Conservation (phyloP, 805 yeast species). For the Candida multigemmis region DNA sequence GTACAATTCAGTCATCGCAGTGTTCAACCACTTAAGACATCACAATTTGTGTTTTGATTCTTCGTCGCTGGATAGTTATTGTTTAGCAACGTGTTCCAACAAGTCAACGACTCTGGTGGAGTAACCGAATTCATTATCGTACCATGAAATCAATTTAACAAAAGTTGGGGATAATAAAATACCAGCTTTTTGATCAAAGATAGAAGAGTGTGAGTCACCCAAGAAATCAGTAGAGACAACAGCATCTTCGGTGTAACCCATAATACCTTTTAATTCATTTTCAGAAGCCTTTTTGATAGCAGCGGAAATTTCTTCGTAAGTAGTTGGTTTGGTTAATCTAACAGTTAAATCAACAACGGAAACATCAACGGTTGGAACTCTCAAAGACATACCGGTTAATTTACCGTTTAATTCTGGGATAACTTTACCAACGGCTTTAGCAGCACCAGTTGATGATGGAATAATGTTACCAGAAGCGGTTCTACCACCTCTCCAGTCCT, state of each 20-base stretch:
- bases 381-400: conserved; percentile 88
- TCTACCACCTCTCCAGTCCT: conserved; percentile 99
- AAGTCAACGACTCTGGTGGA: conserved; percentile 93
- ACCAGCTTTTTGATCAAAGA: conserved; percentile 89
- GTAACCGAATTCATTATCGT: conserved; percentile 95
- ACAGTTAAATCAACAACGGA: conserved; percentile 91
- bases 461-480: conserved; percentile 93
- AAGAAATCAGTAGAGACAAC: conserved; percentile 89
- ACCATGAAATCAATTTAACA: conserved; percentile 89
- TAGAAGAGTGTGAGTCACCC: conserved; percentile 76
- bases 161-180: conserved; percentile 78
- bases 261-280: conserved; percentile 69
- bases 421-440: conserved; percentile 95
- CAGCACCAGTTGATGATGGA: conserved; percentile 96
- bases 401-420: conserved; percentile 86
- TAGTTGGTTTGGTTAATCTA: conserved; percentile 64
- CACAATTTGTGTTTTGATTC: conserved; percentile 5
- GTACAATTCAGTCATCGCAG: too few relatives aligned
- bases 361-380: conserved; percentile 91
- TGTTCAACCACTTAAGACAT: too few relatives aligned
- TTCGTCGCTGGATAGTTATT: conserved; percentile 10
- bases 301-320: conserved; percentile 76
- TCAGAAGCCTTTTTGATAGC: conserved; percentile 71
- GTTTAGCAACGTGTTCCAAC: conserved; percentile 68
- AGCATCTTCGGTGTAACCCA: conserved; percentile 88